These are phyloP conservation scores for Phytophthora tubulina DNA, from an alignment of 352 stramenopile species.

Conservation along the genomic window DNA sequence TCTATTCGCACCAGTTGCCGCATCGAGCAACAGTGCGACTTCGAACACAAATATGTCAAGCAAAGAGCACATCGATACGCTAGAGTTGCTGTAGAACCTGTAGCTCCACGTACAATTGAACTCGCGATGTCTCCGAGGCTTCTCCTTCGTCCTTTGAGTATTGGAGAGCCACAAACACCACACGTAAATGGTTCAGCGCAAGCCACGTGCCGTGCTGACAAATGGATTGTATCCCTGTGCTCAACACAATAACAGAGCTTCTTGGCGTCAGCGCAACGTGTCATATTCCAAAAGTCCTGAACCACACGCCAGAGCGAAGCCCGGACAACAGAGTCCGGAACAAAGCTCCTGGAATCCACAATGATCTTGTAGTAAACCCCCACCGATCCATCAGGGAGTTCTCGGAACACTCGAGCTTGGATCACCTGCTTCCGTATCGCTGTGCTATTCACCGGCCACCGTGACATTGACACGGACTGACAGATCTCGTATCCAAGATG, in stretches of 20 bases:
- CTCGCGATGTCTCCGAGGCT: slow-evolving; percentile 17
- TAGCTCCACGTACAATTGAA: slow-evolving; percentile 6
- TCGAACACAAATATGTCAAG: slow-evolving; percentile 19
- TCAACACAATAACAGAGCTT: slow-evolving; percentile 33
- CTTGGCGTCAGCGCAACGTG: slow-evolving; percentile 26
- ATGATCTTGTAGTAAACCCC: slow-evolving; percentile 31
- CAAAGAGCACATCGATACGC: slow-evolving; percentile 21
- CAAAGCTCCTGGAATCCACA: slow-evolving; percentile 27
- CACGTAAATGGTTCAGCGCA: slow-evolving; percentile 17
- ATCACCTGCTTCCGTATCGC: slow-evolving; percentile 13
- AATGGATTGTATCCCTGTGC: slow-evolving; percentile 3
- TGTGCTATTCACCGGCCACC: slow-evolving; percentile 16
- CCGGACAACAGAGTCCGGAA: slow-evolving; percentile 20
- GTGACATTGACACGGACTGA: slow-evolving; percentile 21
- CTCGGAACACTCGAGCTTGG: slow-evolving; percentile 26
- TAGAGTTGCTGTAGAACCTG: not conserved
- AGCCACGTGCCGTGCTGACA: slow-evolving; percentile 4
- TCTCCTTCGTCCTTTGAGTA: slow-evolving; percentile 11
- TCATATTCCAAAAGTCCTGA: slow-evolving; percentile 27
- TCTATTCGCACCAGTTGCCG: slow-evolving; percentile 21
- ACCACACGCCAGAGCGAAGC: slow-evolving; percentile 17
- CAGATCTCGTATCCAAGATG: slow-evolving; percentile 32
- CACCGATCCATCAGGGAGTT: slow-evolving; percentile 26
- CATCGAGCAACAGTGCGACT: slow-evolving; percentile 15
- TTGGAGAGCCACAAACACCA: slow-evolving; percentile 10